Conservation (phyloP, 495 filamentous ascomycete genomes). For the Podospora comata region DNA sequence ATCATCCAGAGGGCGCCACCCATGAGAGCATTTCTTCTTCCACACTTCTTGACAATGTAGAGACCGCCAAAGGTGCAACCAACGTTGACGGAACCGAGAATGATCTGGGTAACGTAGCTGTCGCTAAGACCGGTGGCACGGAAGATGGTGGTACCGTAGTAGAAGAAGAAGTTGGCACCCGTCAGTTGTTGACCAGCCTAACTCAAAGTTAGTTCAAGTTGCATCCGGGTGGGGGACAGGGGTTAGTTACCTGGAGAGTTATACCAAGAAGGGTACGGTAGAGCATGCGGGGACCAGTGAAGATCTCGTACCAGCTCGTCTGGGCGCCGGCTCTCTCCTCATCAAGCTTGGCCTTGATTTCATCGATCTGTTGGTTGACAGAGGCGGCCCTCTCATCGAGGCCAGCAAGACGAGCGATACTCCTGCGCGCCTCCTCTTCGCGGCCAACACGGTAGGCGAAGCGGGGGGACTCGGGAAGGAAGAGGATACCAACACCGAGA, state of each 20-base stretch:
- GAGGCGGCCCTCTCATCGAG: constrained; percentile 60
- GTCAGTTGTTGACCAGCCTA: constrained; percentile 65
- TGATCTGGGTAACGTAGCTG: constrained; percentile 69
- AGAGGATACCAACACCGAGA: constrained; percentile 65
- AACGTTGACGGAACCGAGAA: constrained; percentile 72
- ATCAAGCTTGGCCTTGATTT: constrained; percentile 67
- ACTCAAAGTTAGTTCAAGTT: not conserved
- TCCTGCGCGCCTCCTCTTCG: constrained; percentile 61
- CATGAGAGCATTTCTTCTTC: constrained; percentile 65
- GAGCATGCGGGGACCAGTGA: constrained; percentile 69
- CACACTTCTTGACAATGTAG: constrained; percentile 67
- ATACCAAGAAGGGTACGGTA: constrained; percentile 70
- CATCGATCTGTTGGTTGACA: constrained; percentile 65
- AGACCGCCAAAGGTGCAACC: constrained; percentile 68
- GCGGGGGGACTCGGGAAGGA: constrained; percentile 71
- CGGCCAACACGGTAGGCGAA: constrained; percentile 64
- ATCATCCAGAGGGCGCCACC: constrained; percentile 66
- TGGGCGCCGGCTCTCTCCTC: constrained; percentile 58
- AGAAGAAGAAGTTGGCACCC: constrained; percentile 79
- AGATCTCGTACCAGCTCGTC: constrained; percentile 61
- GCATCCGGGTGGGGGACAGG: not conserved
- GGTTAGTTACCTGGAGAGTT: constrained; percentile 49
- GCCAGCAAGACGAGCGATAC: constrained; percentile 69
- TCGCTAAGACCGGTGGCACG: constrained; percentile 62
- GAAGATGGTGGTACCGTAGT: constrained; percentile 76